Base-by-base conservation (phyloP, 768 basidiomycete species). In the Paxillus ammoniavirescens region DNA sequence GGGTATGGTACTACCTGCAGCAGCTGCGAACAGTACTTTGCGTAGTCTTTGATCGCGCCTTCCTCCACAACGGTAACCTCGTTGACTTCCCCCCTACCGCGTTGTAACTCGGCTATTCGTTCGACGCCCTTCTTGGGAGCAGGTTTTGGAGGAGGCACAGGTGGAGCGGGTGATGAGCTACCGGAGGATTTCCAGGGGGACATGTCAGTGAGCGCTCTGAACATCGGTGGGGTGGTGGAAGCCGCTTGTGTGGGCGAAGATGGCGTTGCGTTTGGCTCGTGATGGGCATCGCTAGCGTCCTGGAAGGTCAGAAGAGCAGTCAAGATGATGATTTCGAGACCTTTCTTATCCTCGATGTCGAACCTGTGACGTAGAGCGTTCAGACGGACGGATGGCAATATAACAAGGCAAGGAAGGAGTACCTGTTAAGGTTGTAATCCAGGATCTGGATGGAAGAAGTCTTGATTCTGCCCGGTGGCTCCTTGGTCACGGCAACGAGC, bases 371-470 rank as follows among this genome's bases (percentile, higher is more conserved):
- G 21, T 35, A 18, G 30, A 18, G 18, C 4, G 33, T 5, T 12
- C 8, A 18, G 33, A 28, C 36, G 26, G 54, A 23, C 40, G n/a
- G 15, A 38, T 50, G 33, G 28, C n/a, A n/a, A 23, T 47, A 14
- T 15, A 26, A 14, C 13, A 21, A 47, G 36, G 35, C 35, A 12
- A 33, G 6, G 36, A 42, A 33, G 23, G 50, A 73, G 44, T 55
- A 86, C 90, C 91, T 73, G 61, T 91, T 83, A 36, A 93, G 75
- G 61, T 93, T 93, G 59, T 93, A 93, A 67, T 93, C 91, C 5
- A 93, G 73, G 23, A 93, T 81, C 62, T 93, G 91, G 28, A 91
- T 75, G 2, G 83, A 77, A 0, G 79, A 68, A 12, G 86, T 83
- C 62, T 82, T 86, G 42, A 86, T 73, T 21, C 82, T 76, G 7